Evolutionary conservation across 164 flowering plant genomes (phyloP).

Genomic region (Kalanchoe fedtschenkoi): DNA sequence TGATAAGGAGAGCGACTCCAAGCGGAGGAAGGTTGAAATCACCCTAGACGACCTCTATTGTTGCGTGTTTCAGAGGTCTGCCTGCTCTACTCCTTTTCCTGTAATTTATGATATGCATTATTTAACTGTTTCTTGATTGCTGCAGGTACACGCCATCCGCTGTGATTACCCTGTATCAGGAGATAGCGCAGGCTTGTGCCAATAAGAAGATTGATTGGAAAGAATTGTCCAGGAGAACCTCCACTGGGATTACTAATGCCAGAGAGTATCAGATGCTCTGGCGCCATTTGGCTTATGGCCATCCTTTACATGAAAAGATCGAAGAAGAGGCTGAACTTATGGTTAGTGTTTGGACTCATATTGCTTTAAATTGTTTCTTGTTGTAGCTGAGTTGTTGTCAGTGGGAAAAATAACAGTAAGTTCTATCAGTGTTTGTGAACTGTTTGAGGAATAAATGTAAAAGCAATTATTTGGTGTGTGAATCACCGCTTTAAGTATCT

Average conservation of each 20-base stretch:
- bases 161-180: neutral
- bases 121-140: neutral
- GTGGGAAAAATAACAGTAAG: neutral
- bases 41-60: neutral
- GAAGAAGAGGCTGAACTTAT: constrained; percentile 45
- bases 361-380: neutral
- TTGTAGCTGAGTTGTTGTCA: neutral
- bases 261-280: constrained; percentile 93
- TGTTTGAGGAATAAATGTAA: neutral
- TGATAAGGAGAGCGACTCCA: neutral
- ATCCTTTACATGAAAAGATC: constrained; percentile 29
- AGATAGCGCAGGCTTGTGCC: neutral
- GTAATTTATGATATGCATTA: too few species aligned
- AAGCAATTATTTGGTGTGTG: neutral
- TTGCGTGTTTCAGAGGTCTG: neutral
- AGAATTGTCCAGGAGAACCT: constrained; percentile 48
- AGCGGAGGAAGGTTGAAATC: constrained; percentile 2
- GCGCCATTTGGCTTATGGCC: constrained; percentile 84
- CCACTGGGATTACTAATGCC: constrained; percentile 75
- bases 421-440: neutral
- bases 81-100: neutral
- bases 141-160: neutral
- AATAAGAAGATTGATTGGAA: constrained; percentile 56
- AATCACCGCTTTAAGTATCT: too few species aligned
- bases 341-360: constrained; percentile 28